phyloP scores from a whole-genome alignment of 768 basidiomycete genomes.

The Mycena vulgaris region DNA sequence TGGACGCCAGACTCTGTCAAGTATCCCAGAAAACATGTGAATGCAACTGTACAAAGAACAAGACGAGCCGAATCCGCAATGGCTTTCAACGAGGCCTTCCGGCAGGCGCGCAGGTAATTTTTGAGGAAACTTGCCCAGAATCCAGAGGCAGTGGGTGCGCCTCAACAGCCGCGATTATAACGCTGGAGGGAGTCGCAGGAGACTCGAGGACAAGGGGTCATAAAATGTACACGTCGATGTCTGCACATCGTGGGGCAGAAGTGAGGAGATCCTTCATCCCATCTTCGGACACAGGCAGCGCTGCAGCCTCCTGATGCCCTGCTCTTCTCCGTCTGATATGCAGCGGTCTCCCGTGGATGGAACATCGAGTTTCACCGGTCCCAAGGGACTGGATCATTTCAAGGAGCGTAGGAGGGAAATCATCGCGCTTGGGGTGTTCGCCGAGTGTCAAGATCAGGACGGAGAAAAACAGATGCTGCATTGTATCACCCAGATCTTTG shows the following conservation, averaged over 20 bases:
- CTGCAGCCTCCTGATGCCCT: too few relatives aligned
- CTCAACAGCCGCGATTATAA: slow-evolving; percentile 2
- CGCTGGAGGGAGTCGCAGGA: background rate
- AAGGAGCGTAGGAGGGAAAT: slow-evolving; percentile 2
- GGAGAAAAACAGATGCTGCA: too few relatives aligned
- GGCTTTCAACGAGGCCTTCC: background rate
- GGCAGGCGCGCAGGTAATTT: slow-evolving; percentile 3
- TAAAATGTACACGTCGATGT: background rate
- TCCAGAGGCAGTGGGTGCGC: slow-evolving; percentile 3
- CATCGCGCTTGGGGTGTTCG: background rate
- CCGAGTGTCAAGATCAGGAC: background rate
- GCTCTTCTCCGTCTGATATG: too few relatives aligned
- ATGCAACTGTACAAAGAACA: background rate
- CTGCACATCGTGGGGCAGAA: too few relatives aligned
- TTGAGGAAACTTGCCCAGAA: slow-evolving; percentile 9
- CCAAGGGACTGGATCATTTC: slow-evolving; percentile 1
- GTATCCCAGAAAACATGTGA: slow-evolving; percentile 9
- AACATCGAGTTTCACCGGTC: background rate
- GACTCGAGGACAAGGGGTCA: background rate
- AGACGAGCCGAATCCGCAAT: background rate
- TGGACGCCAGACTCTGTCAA: slow-evolving; percentile 6
- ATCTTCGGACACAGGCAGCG: too few relatives aligned
- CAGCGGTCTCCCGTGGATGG: background rate
- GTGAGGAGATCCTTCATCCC: too few relatives aligned
- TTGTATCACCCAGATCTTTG: too few relatives aligned